phyloP scores from a whole-genome alignment of 2,329 filamentous ascomycete genomes.

The Penicillium sumatraense region DNA sequence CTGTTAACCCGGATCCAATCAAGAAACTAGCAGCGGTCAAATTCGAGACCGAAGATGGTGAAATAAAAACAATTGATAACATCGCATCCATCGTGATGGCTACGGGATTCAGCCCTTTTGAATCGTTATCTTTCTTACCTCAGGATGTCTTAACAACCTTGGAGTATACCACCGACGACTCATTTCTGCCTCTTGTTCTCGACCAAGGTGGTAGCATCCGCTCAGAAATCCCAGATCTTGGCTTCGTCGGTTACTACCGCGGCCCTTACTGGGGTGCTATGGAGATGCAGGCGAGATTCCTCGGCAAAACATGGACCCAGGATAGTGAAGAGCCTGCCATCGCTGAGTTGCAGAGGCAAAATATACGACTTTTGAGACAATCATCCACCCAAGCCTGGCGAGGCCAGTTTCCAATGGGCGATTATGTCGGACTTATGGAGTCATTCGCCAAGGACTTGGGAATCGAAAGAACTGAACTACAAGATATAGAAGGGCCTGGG shows the following conservation, averaged over 20 bases:
- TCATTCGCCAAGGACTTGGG: constrained; percentile 66
- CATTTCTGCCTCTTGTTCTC: constrained; percentile 67
- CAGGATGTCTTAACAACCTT: constrained; percentile 60
- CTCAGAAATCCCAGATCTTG: constrained; percentile 64
- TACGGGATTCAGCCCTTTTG: constrained; percentile 72
- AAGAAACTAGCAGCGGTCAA: constrained; percentile 33
- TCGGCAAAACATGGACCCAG: constrained; percentile 64
- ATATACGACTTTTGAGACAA: constrained; percentile 27
- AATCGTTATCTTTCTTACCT: constrained; percentile 69
- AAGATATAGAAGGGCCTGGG: constrained; percentile 41
- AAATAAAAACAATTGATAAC: constrained; percentile 55
- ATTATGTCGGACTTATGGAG: constrained; percentile 77
- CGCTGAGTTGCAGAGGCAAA: constrained; percentile 28
- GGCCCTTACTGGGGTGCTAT: constrained; percentile 86
- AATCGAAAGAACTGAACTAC: constrained; percentile 50
- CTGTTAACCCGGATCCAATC: constrained; percentile 9
- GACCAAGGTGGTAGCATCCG: constrained; percentile 70
- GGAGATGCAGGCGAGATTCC: constrained; percentile 79
- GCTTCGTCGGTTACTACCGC: constrained; percentile 83
- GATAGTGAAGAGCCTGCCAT: constrained; percentile 21
- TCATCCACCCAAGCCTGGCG: constrained; percentile 36
- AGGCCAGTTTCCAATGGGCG: constrained; percentile 80
- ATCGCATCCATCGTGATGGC: constrained; percentile 73
- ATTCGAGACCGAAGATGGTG: constrained; percentile 38
- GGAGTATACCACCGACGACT: constrained; percentile 59